Evolutionary conservation across 495 filamentous ascomycete genomes (phyloP).

Genomic region (Aspergillus ostianus): DNA sequence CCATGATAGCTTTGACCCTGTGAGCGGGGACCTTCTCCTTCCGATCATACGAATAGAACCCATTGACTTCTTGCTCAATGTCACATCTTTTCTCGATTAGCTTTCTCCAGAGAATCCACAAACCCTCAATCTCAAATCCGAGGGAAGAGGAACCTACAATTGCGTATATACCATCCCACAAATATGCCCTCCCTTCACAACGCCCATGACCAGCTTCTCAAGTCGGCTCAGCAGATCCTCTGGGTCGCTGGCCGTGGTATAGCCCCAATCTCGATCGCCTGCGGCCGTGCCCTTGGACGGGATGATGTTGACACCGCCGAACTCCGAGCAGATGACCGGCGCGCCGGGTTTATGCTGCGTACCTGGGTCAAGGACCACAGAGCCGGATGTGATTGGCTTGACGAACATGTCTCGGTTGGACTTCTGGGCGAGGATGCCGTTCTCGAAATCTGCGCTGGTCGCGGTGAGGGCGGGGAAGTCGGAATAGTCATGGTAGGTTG

Average conservation of each 20-base stretch:
- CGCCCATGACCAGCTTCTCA: slow-evolving; percentile 35
- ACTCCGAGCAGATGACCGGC: slow-evolving; percentile 57
- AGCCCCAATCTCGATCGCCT: slow-evolving; percentile 38
- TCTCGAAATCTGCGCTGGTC: slow-evolving; percentile 42
- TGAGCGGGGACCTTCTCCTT: slow-evolving; percentile 34
- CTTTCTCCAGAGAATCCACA: not conserved
- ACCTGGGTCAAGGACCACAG: slow-evolving; percentile 38
- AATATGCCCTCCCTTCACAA: slow-evolving; percentile 34
- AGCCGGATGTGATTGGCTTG: slow-evolving; percentile 31
- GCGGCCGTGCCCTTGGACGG: slow-evolving; percentile 31
- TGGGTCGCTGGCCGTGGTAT: slow-evolving; percentile 37
- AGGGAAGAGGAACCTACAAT: slow-evolving; percentile 26
- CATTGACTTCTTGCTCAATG: slow-evolving; percentile 43
- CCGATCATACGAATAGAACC: slow-evolving; percentile 36
- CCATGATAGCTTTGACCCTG: slow-evolving; percentile 37
- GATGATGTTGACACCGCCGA: slow-evolving; percentile 59
- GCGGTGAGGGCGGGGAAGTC: slow-evolving; percentile 47
- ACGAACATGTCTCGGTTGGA: slow-evolving; percentile 48
- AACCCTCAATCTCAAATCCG: not conserved
- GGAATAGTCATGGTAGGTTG: slow-evolving; percentile 61
- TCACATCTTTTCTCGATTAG: slow-evolving; percentile 25
- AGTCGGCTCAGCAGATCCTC: slow-evolving; percentile 32
- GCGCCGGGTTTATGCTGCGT: slow-evolving; percentile 45
- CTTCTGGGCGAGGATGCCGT: slow-evolving; percentile 46
- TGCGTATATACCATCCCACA: slow-evolving; percentile 43